These are phyloP conservation scores for Glaciozyma martinii DNA, from an alignment of 768 basidiomycete species.

Conservation along the genomic window DNA sequence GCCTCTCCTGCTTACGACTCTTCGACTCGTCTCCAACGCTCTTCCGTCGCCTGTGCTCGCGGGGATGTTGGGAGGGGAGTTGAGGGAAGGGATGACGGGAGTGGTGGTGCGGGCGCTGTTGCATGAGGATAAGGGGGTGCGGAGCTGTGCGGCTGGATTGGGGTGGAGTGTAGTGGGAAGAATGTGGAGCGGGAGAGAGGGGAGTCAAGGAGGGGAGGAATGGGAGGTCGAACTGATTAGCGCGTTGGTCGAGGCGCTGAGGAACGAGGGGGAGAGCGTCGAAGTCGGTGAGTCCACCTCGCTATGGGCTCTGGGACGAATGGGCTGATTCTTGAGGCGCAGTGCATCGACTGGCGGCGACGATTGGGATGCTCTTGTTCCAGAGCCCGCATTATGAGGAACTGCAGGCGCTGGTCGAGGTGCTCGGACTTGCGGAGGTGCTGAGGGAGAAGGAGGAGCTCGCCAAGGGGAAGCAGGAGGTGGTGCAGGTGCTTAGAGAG, in stretches of 20 bases:
- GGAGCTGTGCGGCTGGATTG: constrained; percentile 13
- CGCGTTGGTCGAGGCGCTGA: constrained; percentile 70
- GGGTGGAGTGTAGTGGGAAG: constrained; percentile 24
- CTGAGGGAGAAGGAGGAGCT: constrained; percentile 43
- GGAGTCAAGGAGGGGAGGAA: constrained; percentile 54
- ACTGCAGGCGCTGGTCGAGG: constrained; percentile 56
- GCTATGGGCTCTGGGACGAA: too few relatives aligned
- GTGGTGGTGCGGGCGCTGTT: constrained; percentile 18
- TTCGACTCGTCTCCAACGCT: constrained; percentile 39
- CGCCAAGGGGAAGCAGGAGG: constrained; percentile 51
- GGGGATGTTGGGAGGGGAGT: constrained; percentile 22
- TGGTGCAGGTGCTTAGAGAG: constrained; percentile 36
- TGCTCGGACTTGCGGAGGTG: constrained; percentile 51
- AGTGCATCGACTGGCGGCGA: constrained; percentile 77
- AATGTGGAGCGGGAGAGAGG: constrained; percentile 20
- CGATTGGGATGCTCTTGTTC: constrained; percentile 65
- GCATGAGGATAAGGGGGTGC: constrained; percentile 15
- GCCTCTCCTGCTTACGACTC: constrained; percentile 39
- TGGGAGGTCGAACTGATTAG: constrained; percentile 79
- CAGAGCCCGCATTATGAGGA: constrained; percentile 60
- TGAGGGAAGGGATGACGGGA: background rate
- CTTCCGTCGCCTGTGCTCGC: constrained; percentile 34
- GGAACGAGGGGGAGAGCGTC: constrained; percentile 60
- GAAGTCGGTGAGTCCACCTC: constrained; percentile 59
- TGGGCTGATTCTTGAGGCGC: background rate